Evolutionary conservation across 257 asterid species (phyloP), one percentile per base, ranked within the genome.

Genomic region (Solanum pinnatisectum): DNA sequence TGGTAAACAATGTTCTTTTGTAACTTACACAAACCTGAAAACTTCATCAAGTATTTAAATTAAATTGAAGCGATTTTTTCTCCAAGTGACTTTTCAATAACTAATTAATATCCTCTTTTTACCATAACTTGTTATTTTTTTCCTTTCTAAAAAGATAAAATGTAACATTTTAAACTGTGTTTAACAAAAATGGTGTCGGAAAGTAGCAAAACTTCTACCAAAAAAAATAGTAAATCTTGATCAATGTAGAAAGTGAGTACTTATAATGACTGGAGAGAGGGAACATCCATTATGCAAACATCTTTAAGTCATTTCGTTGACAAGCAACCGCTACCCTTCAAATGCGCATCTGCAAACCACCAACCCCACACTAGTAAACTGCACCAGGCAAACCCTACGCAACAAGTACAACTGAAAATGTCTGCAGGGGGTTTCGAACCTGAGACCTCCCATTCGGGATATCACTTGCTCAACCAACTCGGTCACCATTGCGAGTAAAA

Each of bases 291-390:
- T 22, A 60, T 8, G 27, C 30, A 12, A 72, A 67, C n/a, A 70
- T 15, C 25, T 39, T 78, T 8, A 15, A n/a, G 84, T 77, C 60
- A n/a, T 9, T 22, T 9, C 4, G 70, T 60, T 9, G 30, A 60
- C 30, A 4, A 23, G 16, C 72, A 65, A 25, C 2, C 1, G 1
- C 35, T 65, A 65, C 8, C 2, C 4, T 49, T 49, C 8, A 49
- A 1, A 49, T 49, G 22, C 0, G 20, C 60, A 15, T 1, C 60
- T 2, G 23, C 23, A 5, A 0, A n/a, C 3, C 8, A 60, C n/a
- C 25, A 60, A 60, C 59, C 70, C 70, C 13, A 10, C 16, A n/a
- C 52, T 44, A 44, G 56, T 46, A n/a, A 65, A 4, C 33, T 0
- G 5, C 35, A 65, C 35, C 25, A 65, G 18, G 18, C 25, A 12